A percentile compares a stretch with the other conserved stretches of the same genome.
phyloP scores from a whole-genome alignment of 2,329 filamentous ascomycete genomes.

The Samsoniella hepiali region DNA sequence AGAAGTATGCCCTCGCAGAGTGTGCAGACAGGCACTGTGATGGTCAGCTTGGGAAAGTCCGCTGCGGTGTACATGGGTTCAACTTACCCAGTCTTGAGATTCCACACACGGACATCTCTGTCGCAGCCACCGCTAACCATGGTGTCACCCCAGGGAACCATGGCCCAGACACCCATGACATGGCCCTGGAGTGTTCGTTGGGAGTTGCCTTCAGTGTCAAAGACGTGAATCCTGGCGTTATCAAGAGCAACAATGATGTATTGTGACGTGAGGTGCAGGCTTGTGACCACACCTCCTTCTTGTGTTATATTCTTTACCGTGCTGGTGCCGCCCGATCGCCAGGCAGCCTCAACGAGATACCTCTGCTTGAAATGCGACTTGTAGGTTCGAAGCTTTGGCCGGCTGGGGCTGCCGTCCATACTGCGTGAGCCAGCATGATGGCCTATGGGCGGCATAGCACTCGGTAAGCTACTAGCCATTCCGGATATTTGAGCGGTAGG shows the following conservation, averaged over 20 bases:
- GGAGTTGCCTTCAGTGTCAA: slow-evolving; percentile 84
- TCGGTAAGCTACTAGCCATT: slow-evolving; percentile 43
- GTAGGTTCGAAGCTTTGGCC: slow-evolving; percentile 75
- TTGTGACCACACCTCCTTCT: slow-evolving; percentile 95
- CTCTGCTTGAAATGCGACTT: slow-evolving; percentile 97
- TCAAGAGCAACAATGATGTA: slow-evolving; percentile 98
- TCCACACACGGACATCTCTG: slow-evolving; percentile 94
- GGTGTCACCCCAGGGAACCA: slow-evolving; percentile 96
- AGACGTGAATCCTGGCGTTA: slow-evolving; percentile 98
- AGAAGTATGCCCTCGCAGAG: slow-evolving; percentile 89
- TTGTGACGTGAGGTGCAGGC: slow-evolving; percentile 86
- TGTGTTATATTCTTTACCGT: slow-evolving; percentile 87
- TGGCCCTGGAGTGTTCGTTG: slow-evolving; percentile 90
- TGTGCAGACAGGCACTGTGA: slow-evolving; percentile 68
- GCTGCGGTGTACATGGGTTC: background rate
- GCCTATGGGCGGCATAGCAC: slow-evolving; percentile 36
- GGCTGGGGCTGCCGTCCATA: slow-evolving; percentile 48
- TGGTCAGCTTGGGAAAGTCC: background rate
- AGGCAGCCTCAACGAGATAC: slow-evolving; percentile 95
- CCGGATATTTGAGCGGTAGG: slow-evolving; percentile 33
- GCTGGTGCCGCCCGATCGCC: slow-evolving; percentile 85
- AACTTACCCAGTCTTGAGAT: slow-evolving; percentile 83
- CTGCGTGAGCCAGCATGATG: slow-evolving; percentile 46
- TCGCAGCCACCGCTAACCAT: slow-evolving; percentile 96
- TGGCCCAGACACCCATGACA: slow-evolving; percentile 99